These are phyloP conservation scores for Talaromyces sp. DNA, from an alignment of 2,329 filamentous ascomycete genomes.

Conservation along the genomic window DNA sequence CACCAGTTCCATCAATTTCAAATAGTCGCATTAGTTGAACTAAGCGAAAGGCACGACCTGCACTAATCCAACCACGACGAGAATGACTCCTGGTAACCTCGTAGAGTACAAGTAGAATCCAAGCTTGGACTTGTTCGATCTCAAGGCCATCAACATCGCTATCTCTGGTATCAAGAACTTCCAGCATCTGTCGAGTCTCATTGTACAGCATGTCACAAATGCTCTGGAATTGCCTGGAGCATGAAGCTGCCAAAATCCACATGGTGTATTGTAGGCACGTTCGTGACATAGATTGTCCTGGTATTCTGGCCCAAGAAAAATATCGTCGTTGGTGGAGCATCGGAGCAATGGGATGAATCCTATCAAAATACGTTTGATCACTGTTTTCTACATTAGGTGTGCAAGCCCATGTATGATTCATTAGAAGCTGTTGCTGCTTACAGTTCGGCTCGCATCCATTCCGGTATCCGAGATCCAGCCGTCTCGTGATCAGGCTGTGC, in stretches of 20 bases:
- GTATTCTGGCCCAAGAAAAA: constrained; percentile 26
- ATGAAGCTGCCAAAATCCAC: constrained; percentile 36
- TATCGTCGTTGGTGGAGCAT: constrained; percentile 32
- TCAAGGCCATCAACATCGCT: constrained; percentile 18
- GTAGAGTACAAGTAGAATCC: constrained; percentile 37
- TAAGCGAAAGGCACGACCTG: constrained; percentile 36
- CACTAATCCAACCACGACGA: constrained; percentile 37
- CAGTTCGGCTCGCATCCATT: constrained; percentile 17
- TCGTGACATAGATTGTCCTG: constrained; percentile 21
- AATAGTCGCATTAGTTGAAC: constrained; percentile 36
- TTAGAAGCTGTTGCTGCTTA: neutral
- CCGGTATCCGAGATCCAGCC: neutral
- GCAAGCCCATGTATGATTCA: neutral
- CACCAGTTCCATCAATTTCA: constrained; percentile 31
- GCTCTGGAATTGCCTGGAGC: constrained; percentile 32
- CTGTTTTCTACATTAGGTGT: constrained; percentile 16
- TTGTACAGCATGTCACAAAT: constrained; percentile 27
- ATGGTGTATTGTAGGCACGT: constrained; percentile 35
- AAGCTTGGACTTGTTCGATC: constrained; percentile 37
- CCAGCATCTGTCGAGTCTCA: constrained; percentile 27
- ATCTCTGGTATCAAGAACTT: constrained; percentile 9
- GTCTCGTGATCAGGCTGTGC: neutral
- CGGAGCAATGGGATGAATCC: constrained; percentile 28
- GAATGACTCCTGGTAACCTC: constrained; percentile 36
- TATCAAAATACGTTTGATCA: constrained; percentile 32